A percentile compares a stretch with the other conserved stretches of the same genome.
These are phyloP conservation scores for Tetrapisispora nanseiensis DNA, from an alignment of 805 yeast species.

Conservation along the genomic window DNA sequence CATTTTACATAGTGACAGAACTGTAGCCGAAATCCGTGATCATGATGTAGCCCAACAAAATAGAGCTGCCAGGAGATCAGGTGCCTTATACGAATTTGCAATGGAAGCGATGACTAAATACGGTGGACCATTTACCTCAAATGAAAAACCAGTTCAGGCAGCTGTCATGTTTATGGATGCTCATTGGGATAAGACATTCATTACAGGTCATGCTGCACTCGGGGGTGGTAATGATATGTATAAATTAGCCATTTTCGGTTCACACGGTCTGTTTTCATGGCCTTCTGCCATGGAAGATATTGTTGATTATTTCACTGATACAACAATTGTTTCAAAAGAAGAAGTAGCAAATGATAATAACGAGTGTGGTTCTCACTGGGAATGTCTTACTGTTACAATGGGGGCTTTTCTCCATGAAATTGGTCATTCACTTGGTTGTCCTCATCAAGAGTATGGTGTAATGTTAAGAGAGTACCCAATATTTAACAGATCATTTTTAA, in stretches of 20 bases:
- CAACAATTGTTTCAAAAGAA: constrained; percentile 46
- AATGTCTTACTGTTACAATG: constrained; percentile 69
- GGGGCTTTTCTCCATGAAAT: constrained; percentile 96
- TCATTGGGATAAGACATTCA: constrained; percentile 59
- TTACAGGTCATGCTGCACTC: constrained; percentile 84
- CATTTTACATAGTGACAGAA: constrained; percentile 53
- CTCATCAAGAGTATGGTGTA: constrained; percentile 83
- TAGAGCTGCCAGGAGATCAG: constrained; percentile 55
- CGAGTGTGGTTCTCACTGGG: constrained; percentile 85
- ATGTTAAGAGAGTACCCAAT: constrained; percentile 82
- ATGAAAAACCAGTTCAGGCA: constrained; percentile 52
- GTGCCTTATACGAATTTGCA: constrained; percentile 72
- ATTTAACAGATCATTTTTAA: constrained; percentile 71
- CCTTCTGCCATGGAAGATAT: constrained; percentile 74
- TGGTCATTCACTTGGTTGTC: constrained; percentile 85
- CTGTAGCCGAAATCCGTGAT: constrained; percentile 64
- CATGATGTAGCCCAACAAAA: constrained; percentile 85
- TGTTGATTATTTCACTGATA: constrained; percentile 59
- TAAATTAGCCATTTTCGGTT: constrained; percentile 83
- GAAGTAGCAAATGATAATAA: constrained; percentile 88
- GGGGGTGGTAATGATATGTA: constrained; percentile 76
- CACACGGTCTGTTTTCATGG: constrained; percentile 88
- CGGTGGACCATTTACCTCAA: constrained; percentile 43
- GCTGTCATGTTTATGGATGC: constrained; percentile 82
- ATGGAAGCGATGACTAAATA: constrained; percentile 53